Evolutionary conservation across 2,329 filamentous ascomycete genomes (phyloP).

Genomic region (Chlorencoelia australis): DNA sequence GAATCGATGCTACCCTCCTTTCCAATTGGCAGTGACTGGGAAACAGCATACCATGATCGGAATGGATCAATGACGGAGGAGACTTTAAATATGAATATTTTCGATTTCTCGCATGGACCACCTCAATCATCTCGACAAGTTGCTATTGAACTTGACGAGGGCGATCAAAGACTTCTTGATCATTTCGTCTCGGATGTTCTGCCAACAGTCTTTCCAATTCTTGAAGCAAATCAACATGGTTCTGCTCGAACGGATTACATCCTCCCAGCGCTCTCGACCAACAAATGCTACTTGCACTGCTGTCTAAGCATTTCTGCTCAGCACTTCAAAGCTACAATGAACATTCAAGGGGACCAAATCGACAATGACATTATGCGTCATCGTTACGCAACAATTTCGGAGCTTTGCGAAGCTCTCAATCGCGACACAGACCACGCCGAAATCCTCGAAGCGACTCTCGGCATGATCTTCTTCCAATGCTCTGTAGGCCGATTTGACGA

Average conservation of each 20-base stretch:
- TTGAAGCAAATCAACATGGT: conserved; percentile 82
- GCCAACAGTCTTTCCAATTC: conserved; percentile 81
- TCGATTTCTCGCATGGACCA: conserved; percentile 66
- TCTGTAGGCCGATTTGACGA: conserved; percentile 82
- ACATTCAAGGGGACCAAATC: conserved; percentile 59
- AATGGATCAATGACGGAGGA: conserved; percentile 55
- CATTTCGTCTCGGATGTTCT: conserved; percentile 87
- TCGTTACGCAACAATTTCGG: conserved; percentile 76
- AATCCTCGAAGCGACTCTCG: conserved; percentile 84
- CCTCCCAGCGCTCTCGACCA: conserved; percentile 77
- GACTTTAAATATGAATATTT: conserved; percentile 65
- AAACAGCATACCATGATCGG: conserved; percentile 58
- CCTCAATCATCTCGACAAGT: conserved; percentile 55
- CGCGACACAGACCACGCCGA: conserved; percentile 74
- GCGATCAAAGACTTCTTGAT: conserved; percentile 75
- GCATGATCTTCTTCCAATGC: conserved; percentile 94
- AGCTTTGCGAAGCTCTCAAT: conserved; percentile 73
- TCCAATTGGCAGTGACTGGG: conserved; percentile 59
- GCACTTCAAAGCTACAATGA: conserved; percentile 74
- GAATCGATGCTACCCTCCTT: conserved; percentile 56
- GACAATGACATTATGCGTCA: conserved; percentile 90
- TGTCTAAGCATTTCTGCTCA: conserved; percentile 89
- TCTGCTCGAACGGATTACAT: conserved; percentile 73
- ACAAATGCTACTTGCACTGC: conserved; percentile 91
- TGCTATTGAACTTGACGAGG: conserved; percentile 74